Base-by-base conservation (phyloP, 176 grass and related monocot species). In the Tillandsia fasciculata region DNA sequence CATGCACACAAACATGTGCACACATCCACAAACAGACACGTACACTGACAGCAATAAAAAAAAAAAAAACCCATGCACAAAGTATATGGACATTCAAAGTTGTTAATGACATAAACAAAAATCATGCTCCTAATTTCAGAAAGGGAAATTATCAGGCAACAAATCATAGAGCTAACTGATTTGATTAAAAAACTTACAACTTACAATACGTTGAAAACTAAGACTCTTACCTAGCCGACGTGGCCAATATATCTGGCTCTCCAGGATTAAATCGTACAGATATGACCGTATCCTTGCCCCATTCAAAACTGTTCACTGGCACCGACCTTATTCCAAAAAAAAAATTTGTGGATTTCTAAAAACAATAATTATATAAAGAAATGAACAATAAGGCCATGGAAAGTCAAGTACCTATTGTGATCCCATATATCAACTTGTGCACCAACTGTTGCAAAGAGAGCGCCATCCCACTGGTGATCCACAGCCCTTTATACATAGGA, bases 381-480 rank as follows among this genome's bases (percentile, higher is more conserved):
- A 48, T 65, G 51, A 53, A 61, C 9, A 66, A 67, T 76, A 70
- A 18, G 33, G 79, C 49, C 1, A 64, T 42, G 5, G 50, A 17
- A 52, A 64, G 59, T 11, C 64, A 11, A 76, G 48, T 82, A 93
- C 94, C 89, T 97, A 69, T 97, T 90, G 72, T 81, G 94, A 84
- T 97, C 94, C 94, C 94, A 97, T 90, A 97, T 86, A 82, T 93
- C 94, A 67, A 97, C 89, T 75, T 93, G 86, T 52, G 94, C 86
- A 75, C 94, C 94, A 72, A 84, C 94, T 52, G 94, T 99, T 29
- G 87, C 89, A 82, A 99, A 99, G 67, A 97, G 82, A 73, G 67
- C 81, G 64, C 82, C 76, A 65, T 83, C 89, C 94, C 94, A 97
- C 63, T 97, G 94, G 74, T 97, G 89, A 84, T 97, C 94, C 64